Conservation (phyloP, 2,329 filamentous ascomycete genomes). For the Fusarium palustre region DNA sequence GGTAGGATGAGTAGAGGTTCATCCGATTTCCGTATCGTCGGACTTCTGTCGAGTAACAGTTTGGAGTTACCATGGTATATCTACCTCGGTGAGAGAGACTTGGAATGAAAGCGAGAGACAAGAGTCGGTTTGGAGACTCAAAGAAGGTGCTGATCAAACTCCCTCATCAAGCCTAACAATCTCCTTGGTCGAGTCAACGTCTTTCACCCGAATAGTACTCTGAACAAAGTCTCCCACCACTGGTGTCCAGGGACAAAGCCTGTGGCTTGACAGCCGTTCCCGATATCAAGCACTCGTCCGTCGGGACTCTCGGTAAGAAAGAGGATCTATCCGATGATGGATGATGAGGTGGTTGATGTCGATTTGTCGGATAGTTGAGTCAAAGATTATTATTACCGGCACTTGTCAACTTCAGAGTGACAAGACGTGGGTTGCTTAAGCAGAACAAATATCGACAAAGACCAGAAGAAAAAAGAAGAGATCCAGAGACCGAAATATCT, state of each 20-base stretch:
- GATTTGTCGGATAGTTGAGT: conserved; percentile 2
- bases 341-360: conserved; percentile 4
- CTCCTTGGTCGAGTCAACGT: conserved; percentile 5
- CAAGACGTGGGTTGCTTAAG: background rate
- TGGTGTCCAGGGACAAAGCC: conserved; percentile 8
- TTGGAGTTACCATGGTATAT: conserved; percentile 40
- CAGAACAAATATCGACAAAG: conserved; percentile 16
- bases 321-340: conserved; percentile 11
- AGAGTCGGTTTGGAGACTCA: conserved; percentile 4
- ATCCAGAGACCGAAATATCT: conserved; percentile 27
- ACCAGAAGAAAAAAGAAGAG: conserved; percentile 14
- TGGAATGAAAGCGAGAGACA: conserved; percentile 8
- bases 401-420: conserved; percentile 6
- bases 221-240: background rate
- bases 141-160: conserved; percentile 2
- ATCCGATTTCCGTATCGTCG: conserved; percentile 34
- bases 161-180: conserved; percentile 27
- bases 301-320: conserved; percentile 15
- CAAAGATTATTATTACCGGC: conserved; percentile 7
- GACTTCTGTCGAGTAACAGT: conserved; percentile 37
- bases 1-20: conserved; percentile 38
- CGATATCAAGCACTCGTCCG: conserved; percentile 36
- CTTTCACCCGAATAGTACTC: background rate
- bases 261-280: conserved; percentile 18
- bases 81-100: background rate